phyloP scores from a whole-genome alignment of 1,139 yeast species.

The Yamadazyma siamensis region DNA sequence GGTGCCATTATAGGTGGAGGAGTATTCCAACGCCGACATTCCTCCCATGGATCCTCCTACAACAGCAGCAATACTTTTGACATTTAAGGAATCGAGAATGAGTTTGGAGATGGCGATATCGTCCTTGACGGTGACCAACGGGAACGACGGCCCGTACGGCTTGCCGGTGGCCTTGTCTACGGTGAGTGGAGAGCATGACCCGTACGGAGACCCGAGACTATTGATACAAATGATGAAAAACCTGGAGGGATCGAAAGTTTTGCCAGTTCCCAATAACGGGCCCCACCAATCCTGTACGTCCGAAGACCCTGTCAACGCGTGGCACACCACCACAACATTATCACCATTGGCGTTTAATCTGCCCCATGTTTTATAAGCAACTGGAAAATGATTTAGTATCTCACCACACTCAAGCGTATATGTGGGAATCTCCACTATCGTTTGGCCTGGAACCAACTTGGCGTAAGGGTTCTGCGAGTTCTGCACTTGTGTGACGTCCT shows the following conservation, averaged over 20 bases:
- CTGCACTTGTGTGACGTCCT: slow-evolving; percentile 47
- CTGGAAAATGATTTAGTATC: slow-evolving; percentile 67
- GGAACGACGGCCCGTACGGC: slow-evolving; percentile 91
- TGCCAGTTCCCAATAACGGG: slow-evolving; percentile 79
- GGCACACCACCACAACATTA: slow-evolving; percentile 85
- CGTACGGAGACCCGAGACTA: slow-evolving; percentile 93
- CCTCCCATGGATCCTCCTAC: slow-evolving; percentile 99
- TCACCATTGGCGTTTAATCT: slow-evolving; percentile 59
- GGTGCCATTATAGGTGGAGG: slow-evolving; percentile 62
- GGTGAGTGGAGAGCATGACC: slow-evolving; percentile 89
- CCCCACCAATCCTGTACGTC: slow-evolving; percentile 99
- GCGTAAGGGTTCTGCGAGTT: slow-evolving; percentile 60
- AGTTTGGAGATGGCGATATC: slow-evolving; percentile 79
- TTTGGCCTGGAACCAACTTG: slow-evolving; percentile 73
- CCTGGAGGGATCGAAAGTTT: slow-evolving; percentile 87
- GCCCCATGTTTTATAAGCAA: slow-evolving; percentile 97
- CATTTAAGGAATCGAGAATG: slow-evolving; percentile 72
- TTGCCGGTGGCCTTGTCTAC: slow-evolving; percentile 68
- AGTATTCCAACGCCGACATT: slow-evolving; percentile 90
- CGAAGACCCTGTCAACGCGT: slow-evolving; percentile 92
- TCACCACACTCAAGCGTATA: slow-evolving; percentile 82
- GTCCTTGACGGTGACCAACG: slow-evolving; percentile 86
- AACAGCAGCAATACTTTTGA: slow-evolving; percentile 73
- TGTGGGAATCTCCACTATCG: slow-evolving; percentile 75
- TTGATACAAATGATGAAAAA: slow-evolving; percentile 85